Evolutionary conservation across 2,329 filamentous ascomycete genomes (phyloP).

Genomic region (Penicillium sp.): DNA sequence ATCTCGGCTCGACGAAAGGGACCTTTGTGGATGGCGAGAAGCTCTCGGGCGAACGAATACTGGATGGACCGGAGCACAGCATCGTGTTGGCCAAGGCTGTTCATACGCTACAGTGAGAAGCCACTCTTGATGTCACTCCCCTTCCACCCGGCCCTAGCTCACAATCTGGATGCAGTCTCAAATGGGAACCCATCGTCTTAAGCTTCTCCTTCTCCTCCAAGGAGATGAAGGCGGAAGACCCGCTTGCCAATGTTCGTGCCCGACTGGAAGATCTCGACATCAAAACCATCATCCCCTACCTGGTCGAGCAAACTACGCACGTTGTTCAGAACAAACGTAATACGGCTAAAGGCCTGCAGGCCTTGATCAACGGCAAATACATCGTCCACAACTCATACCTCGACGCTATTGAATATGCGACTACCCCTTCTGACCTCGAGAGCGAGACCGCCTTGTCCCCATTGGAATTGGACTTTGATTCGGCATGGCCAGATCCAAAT

Average conservation of each 20-base stretch:
- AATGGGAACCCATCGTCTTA: conserved; percentile 80
- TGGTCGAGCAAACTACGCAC: conserved; percentile 75
- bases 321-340: conserved; percentile 89
- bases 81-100: conserved; percentile 75
- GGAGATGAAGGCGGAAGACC: conserved; percentile 67
- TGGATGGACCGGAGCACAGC: conserved; percentile 64
- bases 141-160: not conserved
- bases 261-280: conserved; percentile 84
- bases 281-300: conserved; percentile 77
- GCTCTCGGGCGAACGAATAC: conserved; percentile 65
- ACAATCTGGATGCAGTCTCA: conserved; percentile 58
- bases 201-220: conserved; percentile 77
- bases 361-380: conserved; percentile 77
- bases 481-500: conserved; percentile 75
- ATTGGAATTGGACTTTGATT: conserved; percentile 79
- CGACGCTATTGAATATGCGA: conserved; percentile 69
- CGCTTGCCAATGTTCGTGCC: conserved; percentile 64
- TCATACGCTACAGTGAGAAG: conserved; percentile 51
- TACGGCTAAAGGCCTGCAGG: conserved; percentile 83
- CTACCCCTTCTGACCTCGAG: conserved; percentile 56
- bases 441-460: conserved; percentile 56
- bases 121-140: not conserved
- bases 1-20: conserved; percentile 82
- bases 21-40: conserved; percentile 75
- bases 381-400: conserved; percentile 77